Evolutionary conservation across 2,329 filamentous ascomycete genomes (phyloP).

Genomic region (Penicillium concentricum): DNA sequence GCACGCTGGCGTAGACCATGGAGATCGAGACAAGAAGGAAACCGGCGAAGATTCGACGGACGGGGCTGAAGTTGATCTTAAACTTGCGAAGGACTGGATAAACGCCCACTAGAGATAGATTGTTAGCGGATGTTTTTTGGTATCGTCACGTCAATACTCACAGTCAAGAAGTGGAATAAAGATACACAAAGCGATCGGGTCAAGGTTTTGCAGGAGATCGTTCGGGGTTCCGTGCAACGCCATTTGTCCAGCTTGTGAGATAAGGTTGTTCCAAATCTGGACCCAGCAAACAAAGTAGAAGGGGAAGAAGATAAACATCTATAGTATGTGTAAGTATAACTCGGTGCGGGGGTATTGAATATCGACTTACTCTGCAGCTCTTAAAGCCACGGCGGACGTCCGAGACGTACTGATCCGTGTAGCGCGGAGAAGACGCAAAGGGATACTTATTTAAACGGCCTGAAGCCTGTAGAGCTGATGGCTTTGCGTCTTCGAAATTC

Average conservation of each 20-base stretch:
- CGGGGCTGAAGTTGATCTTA: constrained; percentile 53
- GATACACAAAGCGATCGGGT: constrained; percentile 67
- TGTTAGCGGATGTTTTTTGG: not conserved
- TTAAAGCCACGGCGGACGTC: constrained; percentile 59
- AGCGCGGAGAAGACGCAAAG: constrained; percentile 19
- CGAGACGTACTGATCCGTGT: constrained; percentile 59
- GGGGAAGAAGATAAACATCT: constrained; percentile 62
- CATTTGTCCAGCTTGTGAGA: constrained; percentile 47
- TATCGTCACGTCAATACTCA: constrained; percentile 21
- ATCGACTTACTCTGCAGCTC: constrained; percentile 56
- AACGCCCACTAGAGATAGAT: constrained; percentile 38
- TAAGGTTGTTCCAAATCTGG: constrained; percentile 41
- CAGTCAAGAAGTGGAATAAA: constrained; percentile 65
- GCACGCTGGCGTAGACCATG: constrained; percentile 51
- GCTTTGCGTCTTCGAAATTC: constrained; percentile 16
- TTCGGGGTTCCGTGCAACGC: constrained; percentile 65
- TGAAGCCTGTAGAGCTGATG: constrained; percentile 12
- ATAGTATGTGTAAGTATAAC: not conserved
- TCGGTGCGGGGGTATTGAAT: not conserved
- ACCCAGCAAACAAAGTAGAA: constrained; percentile 47
- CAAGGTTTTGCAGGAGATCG: constrained; percentile 68
- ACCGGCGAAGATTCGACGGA: constrained; percentile 40
- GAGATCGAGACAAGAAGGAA: constrained; percentile 60
- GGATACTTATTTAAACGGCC: constrained; percentile 21
- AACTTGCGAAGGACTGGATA: constrained; percentile 66